phyloP scores from a whole-genome alignment of 1,284 basidiomycete genomes.

The Leccinum glutinopallens region DNA sequence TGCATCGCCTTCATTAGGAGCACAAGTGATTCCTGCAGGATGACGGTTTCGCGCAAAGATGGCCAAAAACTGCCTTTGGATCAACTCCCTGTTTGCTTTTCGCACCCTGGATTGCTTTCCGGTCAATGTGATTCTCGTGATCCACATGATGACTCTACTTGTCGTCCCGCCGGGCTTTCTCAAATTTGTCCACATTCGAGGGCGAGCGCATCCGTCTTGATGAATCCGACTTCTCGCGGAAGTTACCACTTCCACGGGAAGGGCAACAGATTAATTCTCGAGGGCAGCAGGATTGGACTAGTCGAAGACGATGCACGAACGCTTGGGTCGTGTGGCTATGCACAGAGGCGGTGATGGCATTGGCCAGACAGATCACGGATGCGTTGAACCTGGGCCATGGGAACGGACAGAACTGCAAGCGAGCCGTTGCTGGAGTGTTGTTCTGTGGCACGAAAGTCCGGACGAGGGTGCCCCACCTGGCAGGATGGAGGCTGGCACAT shows the following conservation, averaged over 20 bases:
- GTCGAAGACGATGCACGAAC: constrained; percentile 14
- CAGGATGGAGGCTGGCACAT: constrained; percentile 7
- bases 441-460: constrained; percentile 3
- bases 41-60: constrained; percentile 5
- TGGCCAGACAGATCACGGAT: constrained; percentile 10
- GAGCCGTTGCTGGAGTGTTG: constrained; percentile 21
- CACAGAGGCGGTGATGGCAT: constrained; percentile 27
- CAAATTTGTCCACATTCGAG: constrained; percentile 16
- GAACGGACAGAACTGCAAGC: constrained; percentile 27
- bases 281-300: constrained; percentile 24
- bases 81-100: constrained; percentile 11
- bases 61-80: constrained; percentile 33
- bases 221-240: constrained; percentile 22
- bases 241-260: constrained; percentile 26
- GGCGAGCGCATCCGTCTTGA: constrained; percentile 8
- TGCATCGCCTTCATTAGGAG: constrained; percentile 11
- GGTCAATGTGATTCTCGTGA: constrained; percentile 13
- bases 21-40: constrained; percentile 8
- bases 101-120: constrained; percentile 22
- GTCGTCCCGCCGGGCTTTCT: constrained; percentile 15
- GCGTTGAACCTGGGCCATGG: constrained; percentile 22
- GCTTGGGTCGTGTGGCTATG: constrained; percentile 18
- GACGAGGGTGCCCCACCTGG: constrained; percentile 26
- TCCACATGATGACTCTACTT: constrained; percentile 12
- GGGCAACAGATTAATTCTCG: constrained; percentile 38